phyloP scores from a whole-genome alignment of 1,139 yeast genomes.

The Geotrichum histeridarum region DNA sequence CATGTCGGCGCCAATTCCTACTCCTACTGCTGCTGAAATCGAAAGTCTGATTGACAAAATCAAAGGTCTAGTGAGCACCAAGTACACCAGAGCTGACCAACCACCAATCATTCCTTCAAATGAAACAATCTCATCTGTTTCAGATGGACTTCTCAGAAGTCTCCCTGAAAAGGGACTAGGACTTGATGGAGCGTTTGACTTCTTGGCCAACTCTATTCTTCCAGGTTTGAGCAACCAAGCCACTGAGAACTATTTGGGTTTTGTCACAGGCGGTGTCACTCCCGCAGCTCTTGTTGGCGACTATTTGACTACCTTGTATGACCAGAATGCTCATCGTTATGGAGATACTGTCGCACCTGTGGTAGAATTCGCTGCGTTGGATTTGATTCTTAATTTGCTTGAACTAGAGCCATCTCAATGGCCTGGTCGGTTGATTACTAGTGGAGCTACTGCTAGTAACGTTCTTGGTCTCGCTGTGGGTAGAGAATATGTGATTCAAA shows the following conservation, averaged over 20 bases:
- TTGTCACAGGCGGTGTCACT: slow-evolving; percentile 32
- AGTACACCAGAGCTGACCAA: slow-evolving; percentile 1
- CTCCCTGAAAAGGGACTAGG: slow-evolving; percentile 24
- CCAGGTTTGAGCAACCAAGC: slow-evolving; percentile 28
- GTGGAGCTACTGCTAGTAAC: slow-evolving; percentile 33
- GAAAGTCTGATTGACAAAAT: slow-evolving; percentile 6
- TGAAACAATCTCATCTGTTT: neutral
- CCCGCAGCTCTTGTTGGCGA: slow-evolving; percentile 32
- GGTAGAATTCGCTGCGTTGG: slow-evolving; percentile 27
- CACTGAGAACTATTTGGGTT: slow-evolving; percentile 28
- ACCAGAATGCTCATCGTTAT: slow-evolving; percentile 26
- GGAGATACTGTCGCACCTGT: slow-evolving; percentile 26
- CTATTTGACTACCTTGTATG: slow-evolving; percentile 26
- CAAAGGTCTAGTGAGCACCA: slow-evolving; percentile 4
- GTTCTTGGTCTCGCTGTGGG: slow-evolving; percentile 28
- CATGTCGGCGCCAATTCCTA: slow-evolving; percentile 14
- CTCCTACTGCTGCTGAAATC: slow-evolving; percentile 6
- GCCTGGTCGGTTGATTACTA: slow-evolving; percentile 28
- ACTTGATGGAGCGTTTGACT: slow-evolving; percentile 18
- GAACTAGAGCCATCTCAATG: slow-evolving; percentile 22
- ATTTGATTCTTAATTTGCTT: slow-evolving; percentile 25
- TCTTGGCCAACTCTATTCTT: slow-evolving; percentile 20
- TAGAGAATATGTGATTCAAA: slow-evolving; percentile 24
- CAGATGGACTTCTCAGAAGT: neutral
- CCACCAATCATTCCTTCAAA: neutral